Evolutionary conservation across 768 basidiomycete genomes (phyloP), one percentile per base, ranked within the genome.

Genomic region (Myochromella boudieri): DNA sequence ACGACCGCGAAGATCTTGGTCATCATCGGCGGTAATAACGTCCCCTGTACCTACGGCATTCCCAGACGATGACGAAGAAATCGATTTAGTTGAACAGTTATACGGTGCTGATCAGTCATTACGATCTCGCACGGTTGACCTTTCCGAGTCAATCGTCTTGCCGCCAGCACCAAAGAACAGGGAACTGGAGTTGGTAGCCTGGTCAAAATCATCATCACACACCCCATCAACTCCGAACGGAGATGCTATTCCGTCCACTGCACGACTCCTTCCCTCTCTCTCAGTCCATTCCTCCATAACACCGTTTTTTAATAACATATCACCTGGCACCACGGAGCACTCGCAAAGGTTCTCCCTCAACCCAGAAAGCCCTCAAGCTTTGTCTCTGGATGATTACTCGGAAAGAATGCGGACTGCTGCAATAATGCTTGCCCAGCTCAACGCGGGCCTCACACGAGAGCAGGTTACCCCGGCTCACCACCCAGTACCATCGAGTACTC

Each of bases 321-420:
- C 37, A 50, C 27, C 49, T 34, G 18, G 41, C 17, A 25, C 51
- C 34, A 58, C 49, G 31, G 53, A 49, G 18, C 44, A 32, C 44
- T 44, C 28, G 28, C 48, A 33, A 33, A 51, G 27, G 37, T 55
- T 38, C 46, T 54, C 12, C 34, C 48, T 34, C 12, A 57, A 33
- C 37, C 37, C 33, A 48, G 58, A n/a, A 34, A 33, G 31, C 55
- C 60, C 1, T 61, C 58, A 5, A 66, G 64, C 17, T 60, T 68
- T 98, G 11, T 92, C 94, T 0, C 72, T 99, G 18, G 95, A 99
- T 57, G 95, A 99, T 56, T 99, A 99, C 68, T 95, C 95, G 1
- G 93, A 97, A 55, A 83, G 97, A 41, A 99, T 99, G 97, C 84
- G 92, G 6, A 97, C 94, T 8, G 97, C 97, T 8, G 97, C 97